Conservation (phyloP, 1,139 yeast species). For the Protomyces macrosporus region DNA sequence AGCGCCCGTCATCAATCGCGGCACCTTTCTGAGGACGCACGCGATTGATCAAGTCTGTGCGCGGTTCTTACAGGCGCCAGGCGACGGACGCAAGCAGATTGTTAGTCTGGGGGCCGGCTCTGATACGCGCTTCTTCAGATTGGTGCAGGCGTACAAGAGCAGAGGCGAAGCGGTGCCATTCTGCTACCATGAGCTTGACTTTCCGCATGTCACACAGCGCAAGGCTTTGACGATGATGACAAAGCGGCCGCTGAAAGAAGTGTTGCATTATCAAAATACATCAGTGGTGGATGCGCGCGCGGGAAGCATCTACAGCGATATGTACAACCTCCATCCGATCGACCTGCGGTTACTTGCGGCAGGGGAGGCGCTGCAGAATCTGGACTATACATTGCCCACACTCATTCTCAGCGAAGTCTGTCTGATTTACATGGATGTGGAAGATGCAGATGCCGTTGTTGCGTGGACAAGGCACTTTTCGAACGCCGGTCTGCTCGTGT, state of each 20-base stretch:
- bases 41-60: conserved; percentile 56
- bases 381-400: conserved; percentile 53
- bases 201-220: conserved; percentile 54
- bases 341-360: neutral
- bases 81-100: conserved; percentile 49
- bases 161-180: conserved; percentile 34
- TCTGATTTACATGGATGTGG: conserved; percentile 67
- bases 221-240: conserved; percentile 53
- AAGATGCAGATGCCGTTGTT: conserved; percentile 52
- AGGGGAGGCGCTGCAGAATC: conserved; percentile 29
- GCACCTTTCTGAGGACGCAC: conserved; percentile 70
- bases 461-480: conserved; percentile 33
- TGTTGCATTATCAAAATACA: neutral
- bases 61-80: conserved; percentile 42
- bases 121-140: conserved; percentile 69
- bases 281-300: conserved; percentile 8
- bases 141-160: conserved; percentile 38
- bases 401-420: conserved; percentile 82
- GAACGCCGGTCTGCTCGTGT: conserved; percentile 42
- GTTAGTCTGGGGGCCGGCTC: conserved; percentile 92
- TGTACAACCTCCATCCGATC: conserved; percentile 15
- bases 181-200: conserved; percentile 70
- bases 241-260: conserved; percentile 13
- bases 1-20: conserved; percentile 65
- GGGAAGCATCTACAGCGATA: conserved; percentile 6